These are phyloP conservation scores for Blastobotrys americana DNA, from an alignment of 805 yeast species.

Conservation along the genomic window DNA sequence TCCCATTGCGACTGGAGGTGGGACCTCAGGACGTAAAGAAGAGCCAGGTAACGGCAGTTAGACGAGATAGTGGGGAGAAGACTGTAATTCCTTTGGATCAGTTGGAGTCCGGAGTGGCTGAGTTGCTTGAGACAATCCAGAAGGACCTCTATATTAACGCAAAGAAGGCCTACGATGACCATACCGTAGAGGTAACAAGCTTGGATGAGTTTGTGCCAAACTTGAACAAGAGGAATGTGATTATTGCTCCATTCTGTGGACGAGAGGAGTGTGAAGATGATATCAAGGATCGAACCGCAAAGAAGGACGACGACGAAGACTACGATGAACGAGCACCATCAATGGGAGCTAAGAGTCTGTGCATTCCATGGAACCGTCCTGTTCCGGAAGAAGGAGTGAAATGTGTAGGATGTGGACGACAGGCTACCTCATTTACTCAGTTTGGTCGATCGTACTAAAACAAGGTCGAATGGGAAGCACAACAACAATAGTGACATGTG, in stretches of 20 bases:
- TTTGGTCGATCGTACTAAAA: slow-evolving; percentile 92
- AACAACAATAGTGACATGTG: too few relatives aligned
- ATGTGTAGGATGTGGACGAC: slow-evolving; percentile 72
- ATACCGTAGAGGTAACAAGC: slow-evolving; percentile 70
- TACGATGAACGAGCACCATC: slow-evolving; percentile 95
- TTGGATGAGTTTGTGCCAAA: slow-evolving; percentile 93
- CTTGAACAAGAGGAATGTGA: slow-evolving; percentile 82
- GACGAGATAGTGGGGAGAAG: slow-evolving; percentile 86
- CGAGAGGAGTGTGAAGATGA: slow-evolving; percentile 90
- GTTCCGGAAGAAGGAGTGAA: slow-evolving; percentile 59
- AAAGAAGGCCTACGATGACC: slow-evolving; percentile 73
- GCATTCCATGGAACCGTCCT: slow-evolving; percentile 94
- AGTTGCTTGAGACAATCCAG: slow-evolving; percentile 78
- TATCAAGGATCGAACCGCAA: slow-evolving; percentile 78
- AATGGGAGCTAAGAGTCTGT: slow-evolving; percentile 98
- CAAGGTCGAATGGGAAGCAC: too few relatives aligned
- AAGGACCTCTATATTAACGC: slow-evolving; percentile 67
- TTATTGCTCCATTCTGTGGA: slow-evolving; percentile 98
- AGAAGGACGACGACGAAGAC: slow-evolving; percentile 73
- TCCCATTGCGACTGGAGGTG: slow-evolving; percentile 85
- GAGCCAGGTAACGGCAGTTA: slow-evolving; percentile 75
- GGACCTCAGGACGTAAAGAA: slow-evolving; percentile 93
- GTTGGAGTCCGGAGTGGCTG: slow-evolving; percentile 60
- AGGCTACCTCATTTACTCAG: slow-evolving; percentile 81
- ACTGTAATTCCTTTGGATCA: slow-evolving; percentile 56